These are phyloP conservation scores for Citrullus colocynthis DNA, from an alignment of 306 rosid genomes.

Conservation along the genomic window DNA sequence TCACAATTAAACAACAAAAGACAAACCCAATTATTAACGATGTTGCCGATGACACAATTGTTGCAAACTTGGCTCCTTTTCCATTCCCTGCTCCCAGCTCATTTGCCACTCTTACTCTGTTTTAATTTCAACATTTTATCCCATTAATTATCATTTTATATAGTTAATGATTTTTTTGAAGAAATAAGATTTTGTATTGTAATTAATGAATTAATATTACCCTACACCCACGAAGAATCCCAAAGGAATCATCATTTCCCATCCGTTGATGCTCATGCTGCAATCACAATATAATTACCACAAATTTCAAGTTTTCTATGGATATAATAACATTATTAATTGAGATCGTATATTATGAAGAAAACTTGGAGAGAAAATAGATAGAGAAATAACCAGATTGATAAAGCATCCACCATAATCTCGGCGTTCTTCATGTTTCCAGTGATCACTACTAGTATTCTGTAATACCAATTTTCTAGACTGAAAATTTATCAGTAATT, in stretches of 20 bases:
- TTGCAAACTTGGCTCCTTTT: neutral
- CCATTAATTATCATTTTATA: no score
- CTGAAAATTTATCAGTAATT: neutral
- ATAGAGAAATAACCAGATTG: neutral
- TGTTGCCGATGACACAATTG: neutral
- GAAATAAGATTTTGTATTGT: no score
- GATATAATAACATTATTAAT: no score
- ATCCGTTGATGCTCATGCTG: neutral
- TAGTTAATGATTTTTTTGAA: no score
- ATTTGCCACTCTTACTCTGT: neutral
- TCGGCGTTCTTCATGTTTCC: neutral
- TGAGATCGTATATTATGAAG: neutral
- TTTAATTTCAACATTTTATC: no score
- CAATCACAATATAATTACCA: neutral
- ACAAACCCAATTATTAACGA: neutral
- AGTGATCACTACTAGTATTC: neutral
- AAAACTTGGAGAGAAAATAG: neutral
- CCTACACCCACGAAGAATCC: neutral
- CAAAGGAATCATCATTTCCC: constrained; percentile 3
- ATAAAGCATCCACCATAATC: neutral
- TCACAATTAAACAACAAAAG: neutral
- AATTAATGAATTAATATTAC: neutral
- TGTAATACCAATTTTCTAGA: neutral
- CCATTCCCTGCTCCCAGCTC: neutral
- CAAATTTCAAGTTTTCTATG: no score